Conservation (phyloP, 805 yeast species). For the baker's yeast (Saccharomyces cerevisiae) region DNA sequence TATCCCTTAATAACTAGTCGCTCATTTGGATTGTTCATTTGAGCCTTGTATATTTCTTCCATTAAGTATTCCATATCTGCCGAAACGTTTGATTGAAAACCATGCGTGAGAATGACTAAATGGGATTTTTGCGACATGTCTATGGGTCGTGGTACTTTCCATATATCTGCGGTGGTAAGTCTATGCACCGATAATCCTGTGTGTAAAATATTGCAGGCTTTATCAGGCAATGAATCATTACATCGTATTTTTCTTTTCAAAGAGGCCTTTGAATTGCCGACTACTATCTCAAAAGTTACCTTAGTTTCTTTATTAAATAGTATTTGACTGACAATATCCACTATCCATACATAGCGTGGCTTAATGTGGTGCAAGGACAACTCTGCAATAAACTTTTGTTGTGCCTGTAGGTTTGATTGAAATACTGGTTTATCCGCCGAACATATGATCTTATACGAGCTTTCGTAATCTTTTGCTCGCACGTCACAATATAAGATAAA, state of each 20-base stretch:
- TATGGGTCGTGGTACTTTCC: constrained; percentile 50
- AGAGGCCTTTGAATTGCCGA: constrained; percentile 37
- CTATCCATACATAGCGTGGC: constrained; percentile 52
- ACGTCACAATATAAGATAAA: constrained; percentile 65
- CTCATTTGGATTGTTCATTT: constrained; percentile 33
- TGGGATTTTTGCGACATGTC: constrained; percentile 40
- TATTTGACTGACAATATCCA: constrained; percentile 66
- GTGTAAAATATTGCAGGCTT: constrained; percentile 28
- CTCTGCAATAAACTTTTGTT: constrained; percentile 53
- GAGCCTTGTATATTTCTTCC: constrained; percentile 51
- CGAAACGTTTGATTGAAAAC: constrained; percentile 66
- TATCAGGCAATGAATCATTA: constrained; percentile 8
- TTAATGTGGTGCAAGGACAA: constrained; percentile 57
- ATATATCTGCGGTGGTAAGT: constrained; percentile 55
- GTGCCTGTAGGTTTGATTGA: constrained; percentile 65
- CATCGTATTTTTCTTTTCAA: constrained; percentile 8
- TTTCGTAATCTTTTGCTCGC: constrained; percentile 45
- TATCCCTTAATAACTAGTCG: constrained; percentile 56
- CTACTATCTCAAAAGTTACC: constrained; percentile 51
- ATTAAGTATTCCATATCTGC: constrained; percentile 70
- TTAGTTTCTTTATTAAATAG: constrained; percentile 55
- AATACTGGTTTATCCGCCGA: constrained; percentile 72
- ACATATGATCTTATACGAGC: constrained; percentile 42
- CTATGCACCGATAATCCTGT: constrained; percentile 39
- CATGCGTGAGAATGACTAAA: constrained; percentile 69